Evolutionary conservation across 495 filamentous ascomycete genomes (phyloP).

Genomic region (Symbiotaphrina buchneri): DNA sequence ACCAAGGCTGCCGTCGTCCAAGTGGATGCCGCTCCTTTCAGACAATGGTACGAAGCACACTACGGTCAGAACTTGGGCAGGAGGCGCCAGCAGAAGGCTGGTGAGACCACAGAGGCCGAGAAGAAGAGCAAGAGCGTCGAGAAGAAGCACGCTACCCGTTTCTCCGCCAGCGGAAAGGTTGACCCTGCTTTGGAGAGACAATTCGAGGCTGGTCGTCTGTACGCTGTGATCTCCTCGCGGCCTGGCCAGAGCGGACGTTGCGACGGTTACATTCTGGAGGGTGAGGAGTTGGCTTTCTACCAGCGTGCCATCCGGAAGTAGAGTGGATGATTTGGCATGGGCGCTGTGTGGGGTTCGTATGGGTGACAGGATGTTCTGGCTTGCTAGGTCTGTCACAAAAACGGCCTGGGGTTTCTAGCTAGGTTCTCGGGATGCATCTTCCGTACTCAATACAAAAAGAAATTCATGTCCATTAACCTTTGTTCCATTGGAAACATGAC

Average conservation of each 20-base stretch:
- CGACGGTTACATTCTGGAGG: slow-evolving; percentile 97
- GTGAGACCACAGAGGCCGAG: slow-evolving; percentile 17
- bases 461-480: no score
- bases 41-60: slow-evolving; percentile 99
- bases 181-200: slow-evolving; percentile 83
- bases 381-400: no score
- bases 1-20: slow-evolving; percentile 97
- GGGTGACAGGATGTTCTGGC: not conserved
- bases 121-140: slow-evolving; percentile 86
- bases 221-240: slow-evolving; percentile 72
- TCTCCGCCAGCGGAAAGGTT: slow-evolving; percentile 68
- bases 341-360: no score
- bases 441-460: no score
- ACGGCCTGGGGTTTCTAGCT: no score
- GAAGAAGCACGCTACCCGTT: slow-evolving; percentile 86
- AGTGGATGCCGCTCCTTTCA: slow-evolving; percentile 94
- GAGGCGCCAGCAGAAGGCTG: slow-evolving; percentile 64
- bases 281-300: slow-evolving; percentile 99
- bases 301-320: slow-evolving; percentile 96
- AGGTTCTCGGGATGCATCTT: no score
- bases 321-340: slow-evolving; percentile 12
- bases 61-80: slow-evolving; percentile 80
- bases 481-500: no score
- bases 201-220: slow-evolving; percentile 95
- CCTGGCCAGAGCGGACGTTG: slow-evolving; percentile 90